A percentile compares a stretch with the other conserved stretches of the same genome.
Conservation (phyloP, 208 protist genomes). For the Trypanosoma boissoni region DNA sequence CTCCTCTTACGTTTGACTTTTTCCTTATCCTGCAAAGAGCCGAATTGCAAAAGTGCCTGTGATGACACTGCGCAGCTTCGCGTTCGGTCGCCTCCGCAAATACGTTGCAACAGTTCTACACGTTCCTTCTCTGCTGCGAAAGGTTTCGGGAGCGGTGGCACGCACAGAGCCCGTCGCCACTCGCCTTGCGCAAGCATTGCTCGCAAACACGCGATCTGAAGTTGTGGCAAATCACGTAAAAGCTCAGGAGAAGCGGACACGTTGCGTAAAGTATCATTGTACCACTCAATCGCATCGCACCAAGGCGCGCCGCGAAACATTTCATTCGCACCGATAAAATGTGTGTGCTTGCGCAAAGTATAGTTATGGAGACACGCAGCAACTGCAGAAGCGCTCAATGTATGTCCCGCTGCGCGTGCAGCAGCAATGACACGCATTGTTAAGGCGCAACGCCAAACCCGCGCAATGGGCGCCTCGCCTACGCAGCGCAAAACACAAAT, state of each 20-base stretch:
- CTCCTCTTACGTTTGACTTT: too few relatives aligned
- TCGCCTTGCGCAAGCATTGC: conserved; percentile 22
- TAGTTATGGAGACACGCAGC: conserved; percentile 22
- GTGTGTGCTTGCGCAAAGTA: conserved; percentile 3
- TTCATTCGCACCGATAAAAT: neutral
- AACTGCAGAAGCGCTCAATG: conserved; percentile 2
- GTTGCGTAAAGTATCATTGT: conserved; percentile 1
- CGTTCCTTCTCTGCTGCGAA: too few relatives aligned
- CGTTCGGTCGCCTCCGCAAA: conserved; percentile 27
- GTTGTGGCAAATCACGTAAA: neutral
- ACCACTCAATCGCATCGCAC: conserved; percentile 27
- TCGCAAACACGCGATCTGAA: conserved; percentile 16
- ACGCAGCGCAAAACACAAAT: conserved; percentile 22
- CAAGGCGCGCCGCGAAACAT: conserved; percentile 7
- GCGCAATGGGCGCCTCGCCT: conserved; percentile 9
- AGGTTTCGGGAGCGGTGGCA: too few relatives aligned
- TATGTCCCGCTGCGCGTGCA: conserved; percentile 12
- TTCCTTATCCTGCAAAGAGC: too few relatives aligned
- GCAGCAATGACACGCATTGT: conserved; percentile 13
- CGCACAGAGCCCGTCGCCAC: conserved; percentile 21
- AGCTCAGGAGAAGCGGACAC: neutral
- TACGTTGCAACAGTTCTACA: conserved; percentile 12
- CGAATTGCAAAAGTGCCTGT: neutral
- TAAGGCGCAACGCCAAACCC: conserved; percentile 7
- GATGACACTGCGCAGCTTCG: conserved; percentile 15